phyloP scores from a whole-genome alignment of 2,329 filamentous ascomycete species.

The Pseudogymnoascus sp. region DNA sequence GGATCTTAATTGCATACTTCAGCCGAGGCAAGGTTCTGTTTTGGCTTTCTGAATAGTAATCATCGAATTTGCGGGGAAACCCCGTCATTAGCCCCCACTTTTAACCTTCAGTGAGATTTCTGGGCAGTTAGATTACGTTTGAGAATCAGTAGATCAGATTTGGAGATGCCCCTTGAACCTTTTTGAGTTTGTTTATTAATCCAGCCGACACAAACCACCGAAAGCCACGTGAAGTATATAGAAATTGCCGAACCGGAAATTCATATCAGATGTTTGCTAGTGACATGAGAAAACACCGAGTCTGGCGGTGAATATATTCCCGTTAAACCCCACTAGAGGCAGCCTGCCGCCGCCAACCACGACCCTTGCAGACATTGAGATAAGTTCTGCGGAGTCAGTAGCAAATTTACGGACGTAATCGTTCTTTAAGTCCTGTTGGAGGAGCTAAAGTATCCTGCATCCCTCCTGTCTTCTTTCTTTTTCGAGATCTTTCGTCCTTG shows the following conservation, averaged over 20 bases:
- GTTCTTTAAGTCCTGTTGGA: neutral
- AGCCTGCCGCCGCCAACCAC: neutral
- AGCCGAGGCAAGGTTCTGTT: neutral
- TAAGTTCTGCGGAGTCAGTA: neutral
- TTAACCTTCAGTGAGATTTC: neutral
- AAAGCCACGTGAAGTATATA: too few relatives aligned
- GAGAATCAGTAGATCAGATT: too few relatives aligned
- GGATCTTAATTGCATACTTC: neutral
- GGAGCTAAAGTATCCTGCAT: neutral
- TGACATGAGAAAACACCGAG: neutral
- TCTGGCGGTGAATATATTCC: neutral
- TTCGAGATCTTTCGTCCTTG: neutral
- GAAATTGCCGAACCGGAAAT: too few relatives aligned
- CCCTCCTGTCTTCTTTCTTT: neutral
- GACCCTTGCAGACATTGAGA: neutral
- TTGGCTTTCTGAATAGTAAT: neutral
- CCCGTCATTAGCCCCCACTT: neutral
- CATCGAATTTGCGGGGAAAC: neutral
- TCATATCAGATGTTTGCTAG: too few relatives aligned
- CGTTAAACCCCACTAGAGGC: neutral
- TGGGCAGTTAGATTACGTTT: too few relatives aligned
- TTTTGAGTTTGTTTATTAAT: too few relatives aligned
- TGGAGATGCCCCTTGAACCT: too few relatives aligned
- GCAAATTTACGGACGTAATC: neutral
- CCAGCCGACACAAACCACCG: too few relatives aligned